phyloP scores from a whole-genome alignment of 139 green algal species.

The Volvox reticuliferus region DNA sequence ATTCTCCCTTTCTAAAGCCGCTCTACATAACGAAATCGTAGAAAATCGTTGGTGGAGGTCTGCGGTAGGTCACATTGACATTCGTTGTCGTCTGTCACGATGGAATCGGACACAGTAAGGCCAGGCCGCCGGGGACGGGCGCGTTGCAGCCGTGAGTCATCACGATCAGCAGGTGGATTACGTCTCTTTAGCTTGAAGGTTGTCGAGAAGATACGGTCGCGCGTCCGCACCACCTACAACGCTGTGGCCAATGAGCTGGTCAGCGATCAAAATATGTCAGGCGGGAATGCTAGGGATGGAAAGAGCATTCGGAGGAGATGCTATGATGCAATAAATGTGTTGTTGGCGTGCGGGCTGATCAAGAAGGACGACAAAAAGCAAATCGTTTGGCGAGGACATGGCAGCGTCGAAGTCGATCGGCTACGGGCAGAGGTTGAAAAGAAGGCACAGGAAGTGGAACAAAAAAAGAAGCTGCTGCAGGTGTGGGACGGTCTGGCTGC shows the following conservation, averaged over 20 bases:
- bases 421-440: constrained; percentile 2
- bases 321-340: constrained; percentile 42
- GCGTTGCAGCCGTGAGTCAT: neutral
- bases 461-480: neutral
- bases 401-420: constrained; percentile 2
- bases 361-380: constrained; percentile 12
- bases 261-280: neutral
- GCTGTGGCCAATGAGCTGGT: constrained; percentile 19
- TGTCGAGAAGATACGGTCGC: constrained; percentile 1
- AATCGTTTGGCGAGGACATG: constrained; percentile 1
- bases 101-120: neutral
- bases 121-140: neutral
- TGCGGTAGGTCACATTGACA: neutral
- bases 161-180: neutral
- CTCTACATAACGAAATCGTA: too few relatives aligned
- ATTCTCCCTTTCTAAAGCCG: too few relatives aligned
- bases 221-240: neutral
- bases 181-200: constrained; percentile 24
- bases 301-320: constrained; percentile 18
- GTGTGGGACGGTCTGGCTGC: neutral
- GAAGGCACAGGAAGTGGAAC: neutral
- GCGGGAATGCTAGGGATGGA: neutral
- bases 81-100: neutral
- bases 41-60: too few relatives aligned
- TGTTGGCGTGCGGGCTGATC: neutral